Conservation (phyloP, 2,329 filamentous ascomycete genomes). For the Ceratocystis smalleyi region DNA sequence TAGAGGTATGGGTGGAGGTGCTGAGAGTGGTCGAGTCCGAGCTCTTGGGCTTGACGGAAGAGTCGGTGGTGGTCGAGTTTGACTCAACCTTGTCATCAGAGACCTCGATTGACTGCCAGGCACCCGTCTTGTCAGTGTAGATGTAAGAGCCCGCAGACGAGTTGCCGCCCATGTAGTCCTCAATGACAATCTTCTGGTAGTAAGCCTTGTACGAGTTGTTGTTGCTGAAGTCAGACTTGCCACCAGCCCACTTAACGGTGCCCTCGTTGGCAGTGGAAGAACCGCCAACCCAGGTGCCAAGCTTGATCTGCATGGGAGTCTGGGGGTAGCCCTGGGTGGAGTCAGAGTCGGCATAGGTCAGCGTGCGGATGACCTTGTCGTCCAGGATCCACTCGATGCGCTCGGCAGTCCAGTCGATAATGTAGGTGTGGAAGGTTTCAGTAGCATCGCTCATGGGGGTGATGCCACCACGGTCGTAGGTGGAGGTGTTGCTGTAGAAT, state of each 20-base stretch:
- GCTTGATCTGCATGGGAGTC: conserved; percentile 55
- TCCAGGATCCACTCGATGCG: conserved; percentile 51
- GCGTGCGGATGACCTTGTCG: conserved; percentile 42
- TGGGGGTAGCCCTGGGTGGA: conserved; percentile 49
- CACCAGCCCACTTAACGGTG: conserved; percentile 57
- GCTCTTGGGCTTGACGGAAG: conserved; percentile 3
- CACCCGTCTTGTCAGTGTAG: conserved; percentile 29
- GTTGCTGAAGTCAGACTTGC: conserved; percentile 32
- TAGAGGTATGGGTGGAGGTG: conserved; percentile 10
- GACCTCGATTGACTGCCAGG: conserved; percentile 29
- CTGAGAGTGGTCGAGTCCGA: conserved; percentile 1
- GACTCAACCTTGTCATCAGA: conserved; percentile 16
- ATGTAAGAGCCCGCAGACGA: conserved; percentile 28
- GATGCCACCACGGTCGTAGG: conserved; percentile 47
- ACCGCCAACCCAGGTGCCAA: conserved; percentile 53
- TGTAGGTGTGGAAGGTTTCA: conserved; percentile 46
- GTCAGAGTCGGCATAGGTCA: conserved; percentile 43
- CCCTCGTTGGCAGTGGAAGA: conserved; percentile 44
- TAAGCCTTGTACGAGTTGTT: conserved; percentile 29
- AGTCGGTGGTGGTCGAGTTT: conserved; percentile 7
- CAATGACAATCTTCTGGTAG: conserved; percentile 31
- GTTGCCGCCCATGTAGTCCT: conserved; percentile 30
- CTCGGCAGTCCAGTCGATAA: conserved; percentile 51
- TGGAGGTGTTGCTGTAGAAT: conserved; percentile 34
- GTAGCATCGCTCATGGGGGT: conserved; percentile 37